Evolutionary conservation across 1,284 basidiomycete genomes (phyloP), one percentile per base, ranked within the genome.

Genomic region (Inonotus hispidus): DNA sequence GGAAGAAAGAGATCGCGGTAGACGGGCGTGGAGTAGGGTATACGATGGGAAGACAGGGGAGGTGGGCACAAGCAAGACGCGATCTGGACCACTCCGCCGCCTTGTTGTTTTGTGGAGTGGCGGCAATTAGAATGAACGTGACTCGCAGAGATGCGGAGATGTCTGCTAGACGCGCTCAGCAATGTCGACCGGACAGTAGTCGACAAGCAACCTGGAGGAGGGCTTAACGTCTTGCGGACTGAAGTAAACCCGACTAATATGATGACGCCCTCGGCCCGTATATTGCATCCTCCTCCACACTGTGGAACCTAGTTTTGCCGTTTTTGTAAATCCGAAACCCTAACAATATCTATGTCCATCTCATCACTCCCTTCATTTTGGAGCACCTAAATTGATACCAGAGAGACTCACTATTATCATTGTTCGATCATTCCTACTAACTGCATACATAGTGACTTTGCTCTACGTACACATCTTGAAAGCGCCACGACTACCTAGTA

Each of bases 71-170:
- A 27, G 46, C 56, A 38, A 49, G 46, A 32, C 21, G 38, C 56
- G 39, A 57, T 47, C 45, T 50, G 37, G 37, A 41, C 46, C 47
- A 29, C 32, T 50, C 57, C 19, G 47, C 27, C 16, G 6, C 5
- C 23, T 38, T 19, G 16, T 10, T 14, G 56, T 41, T 46, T 16
- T 52, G 50, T 27, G 14, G 32, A 32, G 50, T 25, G 47, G 57
- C 50, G 57, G 57, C 57, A 32, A 58, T n/a, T 21, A 27, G 32
- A 41, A 35, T 25, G 29, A n/a, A 53, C 29, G 29, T n/a, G 29
- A 52, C 29, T 52, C n/a, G 50, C 16, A 32, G 13, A 52, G 32
- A 52, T 52, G 29, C 29, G n/a, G 21, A 35, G 29, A 52, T 52
- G 50, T 29, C 50, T 11, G 27, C 16, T 27, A 35, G 14, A 32